Conservation (phyloP, 2,329 filamentous ascomycete genomes). For the Aspergillus glaucus region DNA sequence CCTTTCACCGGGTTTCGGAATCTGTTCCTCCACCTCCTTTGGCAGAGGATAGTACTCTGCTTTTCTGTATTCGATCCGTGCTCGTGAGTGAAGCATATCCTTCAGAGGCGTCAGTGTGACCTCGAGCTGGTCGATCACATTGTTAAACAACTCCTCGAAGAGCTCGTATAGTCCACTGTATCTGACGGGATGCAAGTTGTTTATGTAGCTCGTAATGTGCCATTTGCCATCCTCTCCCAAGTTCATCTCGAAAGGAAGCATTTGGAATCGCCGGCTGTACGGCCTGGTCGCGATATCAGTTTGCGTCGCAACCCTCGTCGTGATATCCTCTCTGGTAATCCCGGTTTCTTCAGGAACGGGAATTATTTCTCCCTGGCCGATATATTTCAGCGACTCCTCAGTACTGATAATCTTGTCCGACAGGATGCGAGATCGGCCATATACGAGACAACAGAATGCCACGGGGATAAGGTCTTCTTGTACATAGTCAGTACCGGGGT, state of each 20-base stretch:
- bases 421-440: constrained; percentile 26
- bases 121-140: constrained; percentile 20
- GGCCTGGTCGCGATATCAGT: constrained; percentile 22
- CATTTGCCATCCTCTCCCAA: constrained; percentile 21
- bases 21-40: constrained; percentile 10
- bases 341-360: constrained; percentile 20
- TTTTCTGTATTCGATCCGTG: constrained; percentile 25
- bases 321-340: constrained; percentile 26
- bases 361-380: constrained; percentile 21
- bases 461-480: constrained; percentile 61
- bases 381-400: constrained; percentile 17
- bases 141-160: constrained; percentile 32
- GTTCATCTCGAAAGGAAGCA: constrained; percentile 39
- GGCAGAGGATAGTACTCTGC: constrained; percentile 22
- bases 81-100: constrained; percentile 25
- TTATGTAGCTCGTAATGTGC: constrained; percentile 39
- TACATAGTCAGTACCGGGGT: constrained; percentile 48
- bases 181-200: constrained; percentile 39
- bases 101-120: constrained; percentile 25
- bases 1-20: constrained; percentile 8
- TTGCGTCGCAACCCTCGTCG: constrained; percentile 22
- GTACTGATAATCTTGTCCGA: constrained; percentile 18
- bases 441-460: constrained; percentile 54
- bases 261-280: constrained; percentile 38
- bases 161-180: constrained; percentile 30